phyloP scores from a whole-genome alignment of 768 basidiomycete genomes.

The Mrakia frigida region DNA sequence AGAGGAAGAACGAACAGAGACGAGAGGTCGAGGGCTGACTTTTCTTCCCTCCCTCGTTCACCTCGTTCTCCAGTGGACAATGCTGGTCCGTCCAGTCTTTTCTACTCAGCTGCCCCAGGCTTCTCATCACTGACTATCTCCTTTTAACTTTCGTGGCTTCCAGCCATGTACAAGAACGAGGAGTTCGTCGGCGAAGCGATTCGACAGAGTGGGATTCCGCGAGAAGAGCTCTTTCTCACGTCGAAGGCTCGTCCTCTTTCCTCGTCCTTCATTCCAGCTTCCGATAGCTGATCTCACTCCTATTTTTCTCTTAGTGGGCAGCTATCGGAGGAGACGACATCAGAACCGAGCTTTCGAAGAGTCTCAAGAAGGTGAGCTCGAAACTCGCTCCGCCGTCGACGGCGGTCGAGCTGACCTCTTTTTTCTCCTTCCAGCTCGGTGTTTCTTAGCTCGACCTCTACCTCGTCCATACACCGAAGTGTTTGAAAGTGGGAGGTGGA shows the following conservation, averaged over 20 bases:
- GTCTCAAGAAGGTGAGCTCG: constrained; percentile 44
- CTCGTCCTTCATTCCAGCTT: too few relatives aligned
- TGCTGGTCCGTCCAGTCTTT: background rate
- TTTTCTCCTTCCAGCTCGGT: constrained; percentile 27
- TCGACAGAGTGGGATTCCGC: constrained; percentile 31
- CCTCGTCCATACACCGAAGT: constrained; percentile 52
- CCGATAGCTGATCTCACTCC: too few relatives aligned
- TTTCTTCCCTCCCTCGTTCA: background rate
- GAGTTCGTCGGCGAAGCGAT: constrained; percentile 19
- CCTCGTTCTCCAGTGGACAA: background rate
- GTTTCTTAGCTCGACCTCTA: constrained; percentile 54
- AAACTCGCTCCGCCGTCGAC: background rate
- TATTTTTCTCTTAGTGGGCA: constrained; percentile 36
- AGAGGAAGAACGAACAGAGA: background rate
- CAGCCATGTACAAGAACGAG: constrained; percentile 4
- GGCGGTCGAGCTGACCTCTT: background rate
- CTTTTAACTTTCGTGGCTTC: background rate
- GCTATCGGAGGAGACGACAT: constrained; percentile 49
- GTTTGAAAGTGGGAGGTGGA: background rate
- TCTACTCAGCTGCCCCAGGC: too few relatives aligned
- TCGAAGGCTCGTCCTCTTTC: constrained; percentile 38
- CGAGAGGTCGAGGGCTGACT: background rate
- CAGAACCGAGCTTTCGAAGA: constrained; percentile 51
- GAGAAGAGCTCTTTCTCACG: constrained; percentile 54
- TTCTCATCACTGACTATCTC: too few relatives aligned